These are phyloP conservation scores for Colletotrichum falcatum DNA, from an alignment of 2,329 filamentous ascomycete species.

Conservation along the genomic window DNA sequence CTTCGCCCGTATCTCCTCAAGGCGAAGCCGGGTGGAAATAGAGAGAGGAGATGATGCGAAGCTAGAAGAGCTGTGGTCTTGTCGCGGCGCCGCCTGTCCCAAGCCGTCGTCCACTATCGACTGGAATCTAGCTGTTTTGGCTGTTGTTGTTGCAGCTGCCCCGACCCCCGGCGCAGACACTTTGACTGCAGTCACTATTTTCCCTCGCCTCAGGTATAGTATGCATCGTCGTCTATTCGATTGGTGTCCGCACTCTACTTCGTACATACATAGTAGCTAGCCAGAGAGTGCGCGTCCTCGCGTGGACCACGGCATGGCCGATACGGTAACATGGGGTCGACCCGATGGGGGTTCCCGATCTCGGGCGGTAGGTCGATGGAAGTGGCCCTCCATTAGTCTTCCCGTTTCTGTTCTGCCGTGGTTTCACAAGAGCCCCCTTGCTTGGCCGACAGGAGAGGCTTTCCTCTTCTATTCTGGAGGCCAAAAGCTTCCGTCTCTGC, in stretches of 20 bases:
- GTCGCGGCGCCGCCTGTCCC: slow-evolving; percentile 14
- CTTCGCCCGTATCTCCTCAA: slow-evolving; percentile 31
- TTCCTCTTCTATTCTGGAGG: slow-evolving; percentile 32
- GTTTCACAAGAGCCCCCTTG: slow-evolving; percentile 34
- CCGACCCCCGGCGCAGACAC: background rate
- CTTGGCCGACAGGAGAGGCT: background rate
- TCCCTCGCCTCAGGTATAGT: background rate
- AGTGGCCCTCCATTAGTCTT: slow-evolving; percentile 21
- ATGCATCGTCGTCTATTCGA: background rate
- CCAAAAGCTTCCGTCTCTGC: slow-evolving; percentile 8
- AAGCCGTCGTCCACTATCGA: background rate
- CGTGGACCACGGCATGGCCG: slow-evolving; percentile 15
- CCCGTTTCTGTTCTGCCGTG: slow-evolving; percentile 28
- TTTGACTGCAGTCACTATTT: background rate
- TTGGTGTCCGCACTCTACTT: background rate
- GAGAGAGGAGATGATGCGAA: slow-evolving; percentile 17
- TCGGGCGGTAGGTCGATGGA: slow-evolving; percentile 16
- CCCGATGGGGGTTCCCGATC: slow-evolving; percentile 9
- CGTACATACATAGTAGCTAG: background rate
- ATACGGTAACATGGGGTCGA: slow-evolving; percentile 2
- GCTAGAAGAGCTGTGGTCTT: slow-evolving; percentile 16
- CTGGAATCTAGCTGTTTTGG: slow-evolving; percentile 12
- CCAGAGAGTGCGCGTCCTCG: slow-evolving; percentile 2
- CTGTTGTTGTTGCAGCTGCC: slow-evolving; percentile 4
- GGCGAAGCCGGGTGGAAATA: slow-evolving; percentile 29